Evolutionary conservation across 1,284 basidiomycete species (phyloP), one percentile per base, ranked within the genome.

Genomic region (Lignosus rhinocerotis): DNA sequence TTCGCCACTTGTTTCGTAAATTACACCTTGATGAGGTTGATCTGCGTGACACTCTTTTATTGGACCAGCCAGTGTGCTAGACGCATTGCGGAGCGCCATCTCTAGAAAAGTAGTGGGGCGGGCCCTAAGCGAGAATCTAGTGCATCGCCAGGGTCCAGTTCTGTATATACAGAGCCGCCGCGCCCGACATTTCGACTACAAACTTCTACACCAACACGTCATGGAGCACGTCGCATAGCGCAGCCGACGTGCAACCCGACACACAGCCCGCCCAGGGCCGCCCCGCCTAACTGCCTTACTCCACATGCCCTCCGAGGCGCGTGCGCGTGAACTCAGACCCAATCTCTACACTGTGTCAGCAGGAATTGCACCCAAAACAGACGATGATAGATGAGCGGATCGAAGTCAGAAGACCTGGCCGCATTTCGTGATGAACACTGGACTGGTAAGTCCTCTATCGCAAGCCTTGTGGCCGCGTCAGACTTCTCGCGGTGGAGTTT

Each of bases 401-500:
- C 51, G 59, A 60, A 60, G 43, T 11, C 21, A 3, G 2, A 16
- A 19, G 10, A 25, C 21, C 6, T 30, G n/a, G 9, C 12, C 41
- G 6, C 48, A 25, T 19, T 11, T 6, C 34, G 6, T 21, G 25
- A 4, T 31, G 21, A 46, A 31, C 25, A 16, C 32, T 25, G 10
- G 45, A 30, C 30, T 16, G 25, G 10, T 16, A 14, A 17, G 9
- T 10, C 14, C 17, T 9, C 17, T 25, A 12, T 19, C 32, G 8
- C 14, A 30, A 7, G 17, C 25, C 36, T 47, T 44, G 49, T 45
- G 43, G 34, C 9, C 31, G 48, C 25, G 25, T 25, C 25, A 25
- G 25, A 25, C 48, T 38, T 44, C 42, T 55, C 31, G 32, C 30
- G 31, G 61, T 63, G 61, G 57, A 62, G 58, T 43, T 17, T 17